Conservation (phyloP, 257 asterid species). For the Solanum megistacrolobum region DNA sequence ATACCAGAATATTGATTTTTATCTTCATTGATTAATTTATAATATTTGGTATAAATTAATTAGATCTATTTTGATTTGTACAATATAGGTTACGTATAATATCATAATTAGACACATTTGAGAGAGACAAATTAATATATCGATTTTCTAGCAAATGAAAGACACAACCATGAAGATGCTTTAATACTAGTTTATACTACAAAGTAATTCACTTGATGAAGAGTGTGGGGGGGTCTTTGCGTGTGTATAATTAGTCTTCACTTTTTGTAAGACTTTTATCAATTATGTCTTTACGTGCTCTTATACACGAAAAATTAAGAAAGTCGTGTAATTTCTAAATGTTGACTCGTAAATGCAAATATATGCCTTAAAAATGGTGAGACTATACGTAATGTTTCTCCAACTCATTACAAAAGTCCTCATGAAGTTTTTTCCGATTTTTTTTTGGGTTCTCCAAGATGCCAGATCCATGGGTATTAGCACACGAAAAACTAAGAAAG, state of each 20-base stretch:
- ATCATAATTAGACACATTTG: neutral
- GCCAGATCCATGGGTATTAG: neutral
- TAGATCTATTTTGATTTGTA: too few relatives aligned
- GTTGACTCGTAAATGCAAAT: neutral
- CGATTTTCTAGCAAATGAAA: neutral
- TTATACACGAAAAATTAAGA: neutral
- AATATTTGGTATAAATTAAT: too few relatives aligned
- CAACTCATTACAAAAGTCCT: neutral
- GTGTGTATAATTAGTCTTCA: neutral
- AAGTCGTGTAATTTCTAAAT: too few relatives aligned
- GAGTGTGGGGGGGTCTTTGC: too few relatives aligned
- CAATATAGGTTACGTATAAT: too few relatives aligned
- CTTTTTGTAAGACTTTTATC: neutral
- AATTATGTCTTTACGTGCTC: neutral
- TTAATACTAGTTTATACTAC: neutral
- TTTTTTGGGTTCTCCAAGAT: neutral
- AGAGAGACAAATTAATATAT: neutral
- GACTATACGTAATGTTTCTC: neutral
- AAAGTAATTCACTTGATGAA: neutral
- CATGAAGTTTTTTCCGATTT: too few relatives aligned
- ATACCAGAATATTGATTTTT: too few relatives aligned
- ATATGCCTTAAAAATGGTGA: too few relatives aligned
- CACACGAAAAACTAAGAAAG: neutral
- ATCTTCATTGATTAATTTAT: too few relatives aligned
- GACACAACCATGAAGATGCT: neutral